Base-by-base conservation (phyloP, 352 stramenopile species). In the Phytopythium sindhum region DNA sequence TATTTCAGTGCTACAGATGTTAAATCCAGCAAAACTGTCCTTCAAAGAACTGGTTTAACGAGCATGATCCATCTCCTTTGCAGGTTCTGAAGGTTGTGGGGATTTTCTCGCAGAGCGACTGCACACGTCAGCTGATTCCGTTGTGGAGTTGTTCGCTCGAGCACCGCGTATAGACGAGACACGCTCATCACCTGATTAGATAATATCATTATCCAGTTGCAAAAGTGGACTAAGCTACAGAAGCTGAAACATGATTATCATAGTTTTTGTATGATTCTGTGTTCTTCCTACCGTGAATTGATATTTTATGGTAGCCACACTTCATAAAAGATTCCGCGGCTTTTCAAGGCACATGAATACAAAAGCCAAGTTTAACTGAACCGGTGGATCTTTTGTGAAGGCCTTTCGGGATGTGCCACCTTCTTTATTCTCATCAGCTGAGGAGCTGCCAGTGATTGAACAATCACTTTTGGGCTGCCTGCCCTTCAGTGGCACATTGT, bases 161-260 rank as follows among this genome's bases (percentile, higher is more conserved):
- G 33, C 33, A 39, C 33, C 33, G 17, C 48, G 24, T 23, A 54
- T 28, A 54, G 48, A 54, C 48, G 48, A 54, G 48, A 11, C 48
- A 15, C 1, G 12, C 55, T n/a, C 55, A 52, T 61, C 55, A 19
- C 28, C 37, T 51, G 55, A 61, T 61, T 52, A 61, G 55, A 26
- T 50, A 26, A 48, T 41, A 33, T 33, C 11, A 54, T 23, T 8
- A n/a, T 7, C 3, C 1, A 28, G 23, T 54, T 35, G 0, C 24
- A 54, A 54, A 54, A 54, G 11, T n/a, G 3, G 48, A 8, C 14
- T 5, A 12, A 24, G 1, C 17, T 15, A 15, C 17, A 26, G n/a
- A 45, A 7, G 10, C 14, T 19, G 39, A 24, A n/a, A 24, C 23
- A 10, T 3, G 15, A 1, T n/a, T 47, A 11, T 15, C 8, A 28